Evolutionary conservation across 106 monocot species (phyloP).

Genomic region (Apostasia ramifera): DNA sequence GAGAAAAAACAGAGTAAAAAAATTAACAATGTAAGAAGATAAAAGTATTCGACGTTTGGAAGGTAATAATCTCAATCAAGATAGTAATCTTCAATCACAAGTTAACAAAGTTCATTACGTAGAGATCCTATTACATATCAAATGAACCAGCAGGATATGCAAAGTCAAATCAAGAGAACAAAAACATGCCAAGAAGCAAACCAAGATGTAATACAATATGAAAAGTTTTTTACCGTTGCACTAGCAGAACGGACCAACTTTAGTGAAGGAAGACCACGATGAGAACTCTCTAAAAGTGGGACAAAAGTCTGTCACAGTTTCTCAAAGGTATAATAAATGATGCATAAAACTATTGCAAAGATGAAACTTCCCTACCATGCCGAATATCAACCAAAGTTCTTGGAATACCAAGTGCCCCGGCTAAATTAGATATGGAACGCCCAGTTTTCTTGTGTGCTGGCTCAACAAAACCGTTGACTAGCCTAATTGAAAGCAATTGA

Average conservation of each 20-base stretch:
- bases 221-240: slow-evolving; percentile 38
- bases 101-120: no score
- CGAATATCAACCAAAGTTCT: slow-evolving; percentile 89
- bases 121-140: no score
- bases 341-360: background rate
- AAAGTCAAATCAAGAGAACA: background rate
- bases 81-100: no score
- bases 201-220: background rate
- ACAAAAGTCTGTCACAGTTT: background rate
- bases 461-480: slow-evolving; percentile 86
- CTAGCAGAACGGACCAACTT: slow-evolving; percentile 59
- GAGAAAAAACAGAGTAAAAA: background rate
- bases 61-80: background rate
- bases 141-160: background rate
- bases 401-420: slow-evolving; percentile 80
- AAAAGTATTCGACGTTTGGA: background rate
- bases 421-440: slow-evolving; percentile 69
- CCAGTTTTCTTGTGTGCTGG: slow-evolving; percentile 59
- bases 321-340: background rate
- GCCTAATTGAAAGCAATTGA: slow-evolving; percentile 23
- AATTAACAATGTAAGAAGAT: background rate
- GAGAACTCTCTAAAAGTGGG: slow-evolving; percentile 72
- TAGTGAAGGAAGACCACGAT: slow-evolving; percentile 74
- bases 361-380: slow-evolving; percentile 55
- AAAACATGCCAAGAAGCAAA: background rate